These are phyloP conservation scores for Sequoiadendron giganteum DNA, from an alignment of 75 land plant genomes.

Conservation along the genomic window DNA sequence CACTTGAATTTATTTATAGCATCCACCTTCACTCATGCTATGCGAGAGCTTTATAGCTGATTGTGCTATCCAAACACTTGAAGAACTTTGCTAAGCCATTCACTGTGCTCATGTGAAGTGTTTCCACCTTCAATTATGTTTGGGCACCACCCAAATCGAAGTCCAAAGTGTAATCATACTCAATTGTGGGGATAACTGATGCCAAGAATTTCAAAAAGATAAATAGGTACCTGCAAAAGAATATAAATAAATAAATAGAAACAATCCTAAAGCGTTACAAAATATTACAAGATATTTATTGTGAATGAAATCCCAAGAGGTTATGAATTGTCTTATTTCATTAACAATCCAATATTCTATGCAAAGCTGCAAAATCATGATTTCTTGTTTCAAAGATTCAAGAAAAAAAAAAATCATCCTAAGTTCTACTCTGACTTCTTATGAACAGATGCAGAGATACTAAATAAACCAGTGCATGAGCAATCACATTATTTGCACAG, in stretches of 20 bases:
- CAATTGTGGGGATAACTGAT: conserved; percentile 95
- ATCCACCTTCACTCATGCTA: background rate
- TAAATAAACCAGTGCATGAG: background rate
- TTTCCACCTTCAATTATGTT: background rate
- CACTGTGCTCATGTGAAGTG: background rate
- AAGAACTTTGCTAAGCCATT: background rate
- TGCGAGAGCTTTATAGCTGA: background rate
- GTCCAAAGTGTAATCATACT: conserved; percentile 98
- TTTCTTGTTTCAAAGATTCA: background rate
- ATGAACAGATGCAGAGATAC: background rate
- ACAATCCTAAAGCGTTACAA: background rate
- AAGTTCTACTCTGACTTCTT: background rate
- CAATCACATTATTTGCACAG: background rate
- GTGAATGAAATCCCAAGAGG: background rate
- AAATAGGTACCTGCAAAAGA: conserved; percentile 82
- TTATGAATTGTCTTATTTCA: background rate
- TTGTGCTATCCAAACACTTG: background rate
- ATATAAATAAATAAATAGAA: background rate
- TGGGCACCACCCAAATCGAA: conserved; percentile 79
- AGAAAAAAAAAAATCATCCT: background rate
- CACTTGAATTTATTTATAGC: background rate
- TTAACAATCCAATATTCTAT: background rate
- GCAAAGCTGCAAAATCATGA: background rate
- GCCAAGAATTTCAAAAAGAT: conserved; percentile 95
- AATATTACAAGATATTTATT: background rate